Evolutionary conservation across 306 rosid genomes (phyloP).

Genomic region (Cicer chorassanicum): DNA sequence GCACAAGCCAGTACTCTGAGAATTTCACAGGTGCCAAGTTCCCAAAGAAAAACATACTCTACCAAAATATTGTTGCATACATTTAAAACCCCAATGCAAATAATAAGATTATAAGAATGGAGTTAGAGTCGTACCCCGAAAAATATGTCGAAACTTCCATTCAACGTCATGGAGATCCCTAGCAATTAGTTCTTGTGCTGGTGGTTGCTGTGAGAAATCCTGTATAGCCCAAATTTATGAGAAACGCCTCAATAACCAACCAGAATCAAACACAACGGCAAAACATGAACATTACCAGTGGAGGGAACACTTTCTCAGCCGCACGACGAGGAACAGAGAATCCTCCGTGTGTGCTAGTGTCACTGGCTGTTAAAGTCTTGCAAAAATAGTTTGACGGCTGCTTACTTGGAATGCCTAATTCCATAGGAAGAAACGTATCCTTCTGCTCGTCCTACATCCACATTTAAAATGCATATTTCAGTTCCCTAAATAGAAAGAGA

Average conservation of each 20-base stretch:
- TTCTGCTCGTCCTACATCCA: constrained; percentile 80
- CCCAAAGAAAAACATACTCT: constrained; percentile 21
- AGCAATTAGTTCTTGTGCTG: constrained; percentile 91
- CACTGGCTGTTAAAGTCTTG: constrained; percentile 94
- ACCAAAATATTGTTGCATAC: background rate
- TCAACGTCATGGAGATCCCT: constrained; percentile 93
- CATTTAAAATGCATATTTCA: constrained; percentile 30
- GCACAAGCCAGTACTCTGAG: constrained; percentile 9
- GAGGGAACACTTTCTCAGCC: constrained; percentile 96
- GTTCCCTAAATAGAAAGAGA: constrained; percentile 6
- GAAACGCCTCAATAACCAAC: constrained; percentile 41
- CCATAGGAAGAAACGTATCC: constrained; percentile 94
- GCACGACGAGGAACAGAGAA: constrained; percentile 98
- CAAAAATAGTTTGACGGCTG: constrained; percentile 95
- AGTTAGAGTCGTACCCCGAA: constrained; percentile 61
- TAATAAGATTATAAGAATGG: constrained; percentile 18
- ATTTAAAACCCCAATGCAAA: background rate
- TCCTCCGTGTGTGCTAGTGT: constrained; percentile 96
- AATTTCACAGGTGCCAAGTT: background rate
- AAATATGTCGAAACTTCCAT: constrained; percentile 94
- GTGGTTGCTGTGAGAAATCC: constrained; percentile 90
- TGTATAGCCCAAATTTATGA: constrained; percentile 49
- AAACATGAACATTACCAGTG: constrained; percentile 59
- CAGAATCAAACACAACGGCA: constrained; percentile 34
- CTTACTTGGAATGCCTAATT: constrained; percentile 86